Percentiles rank a stretch among this genome's conserved stretches.
These are phyloP conservation scores for Candida broadrunensis DNA, from an alignment of 805 yeast species.

Conservation along the genomic window DNA sequence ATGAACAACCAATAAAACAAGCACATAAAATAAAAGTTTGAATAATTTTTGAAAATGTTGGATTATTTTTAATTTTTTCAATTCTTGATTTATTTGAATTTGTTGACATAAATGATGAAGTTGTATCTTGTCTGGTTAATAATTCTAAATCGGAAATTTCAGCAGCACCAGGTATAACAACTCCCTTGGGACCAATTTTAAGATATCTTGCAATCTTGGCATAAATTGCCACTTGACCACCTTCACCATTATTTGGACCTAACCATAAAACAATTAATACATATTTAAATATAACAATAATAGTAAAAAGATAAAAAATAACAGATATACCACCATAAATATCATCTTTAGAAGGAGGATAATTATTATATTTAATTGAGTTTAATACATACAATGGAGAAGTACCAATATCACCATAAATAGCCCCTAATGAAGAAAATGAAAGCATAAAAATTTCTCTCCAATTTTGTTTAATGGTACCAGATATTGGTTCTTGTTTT, in stretches of 20 bases:
- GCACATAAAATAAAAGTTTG: constrained; percentile 26
- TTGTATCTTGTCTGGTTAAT: constrained; percentile 37
- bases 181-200: constrained; percentile 46
- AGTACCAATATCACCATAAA: constrained; percentile 63
- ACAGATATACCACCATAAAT: constrained; percentile 50
- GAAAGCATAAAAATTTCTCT: constrained; percentile 24
- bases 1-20: constrained; percentile 54
- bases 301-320: constrained; percentile 53
- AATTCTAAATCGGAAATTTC: constrained; percentile 26
- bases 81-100: constrained; percentile 10
- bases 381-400: constrained; percentile 54
- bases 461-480: constrained; percentile 14
- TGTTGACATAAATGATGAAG: constrained; percentile 19
- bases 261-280: constrained; percentile 43
- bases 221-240: constrained; percentile 64
- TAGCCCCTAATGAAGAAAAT: constrained; percentile 55
- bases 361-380: constrained; percentile 23
- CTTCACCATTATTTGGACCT: constrained; percentile 61
- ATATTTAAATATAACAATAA: constrained; percentile 53
- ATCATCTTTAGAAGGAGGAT: constrained; percentile 34
- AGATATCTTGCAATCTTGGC: constrained; percentile 52
- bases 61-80: constrained; percentile 15
- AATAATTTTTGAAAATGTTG: constrained; percentile 24
- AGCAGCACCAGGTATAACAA: constrained; percentile 38
- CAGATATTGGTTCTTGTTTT: neutral